Evolutionary conservation across 208 protist genomes (phyloP).

Genomic region (Trypanosoma vivax): DNA sequence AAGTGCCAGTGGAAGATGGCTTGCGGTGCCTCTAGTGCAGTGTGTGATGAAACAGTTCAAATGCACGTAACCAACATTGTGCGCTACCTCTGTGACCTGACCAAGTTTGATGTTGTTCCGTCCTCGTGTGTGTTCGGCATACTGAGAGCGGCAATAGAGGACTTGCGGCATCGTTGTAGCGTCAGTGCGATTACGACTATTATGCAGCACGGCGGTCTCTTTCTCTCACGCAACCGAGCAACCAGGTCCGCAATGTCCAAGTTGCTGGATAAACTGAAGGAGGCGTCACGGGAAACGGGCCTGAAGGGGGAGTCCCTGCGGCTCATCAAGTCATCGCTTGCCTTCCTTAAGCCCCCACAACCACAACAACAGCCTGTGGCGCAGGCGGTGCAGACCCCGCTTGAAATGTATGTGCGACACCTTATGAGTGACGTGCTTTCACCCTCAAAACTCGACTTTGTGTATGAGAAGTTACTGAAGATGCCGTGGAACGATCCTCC

Average conservation of each 20-base stretch:
- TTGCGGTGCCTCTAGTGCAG: not conserved
- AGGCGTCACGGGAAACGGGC: not conserved
- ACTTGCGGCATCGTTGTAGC: slow-evolving; percentile 3
- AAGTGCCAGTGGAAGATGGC: slow-evolving; percentile 9
- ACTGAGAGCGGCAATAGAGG: not conserved
- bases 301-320: not conserved
- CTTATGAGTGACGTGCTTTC: slow-evolving; percentile 3
- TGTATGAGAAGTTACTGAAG: slow-evolving; percentile 2
- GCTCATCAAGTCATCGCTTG: not conserved
- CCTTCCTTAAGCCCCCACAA: not conserved
- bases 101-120: slow-evolving; percentile 17
- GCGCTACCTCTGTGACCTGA: slow-evolving; percentile 19
- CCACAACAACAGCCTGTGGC: not conserved
- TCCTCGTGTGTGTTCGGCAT: not conserved
- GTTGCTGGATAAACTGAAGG: slow-evolving; percentile 9
- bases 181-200: not conserved
- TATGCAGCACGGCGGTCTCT: slow-evolving; percentile 14
- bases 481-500: slow-evolving; percentile 16
- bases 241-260: slow-evolving; percentile 3
- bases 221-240: slow-evolving; percentile 9
- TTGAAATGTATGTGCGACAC: slow-evolving; percentile 15
- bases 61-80: not conserved
- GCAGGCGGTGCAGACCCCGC: not conserved
- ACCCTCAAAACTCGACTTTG: slow-evolving; percentile 3
- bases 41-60: not conserved